A percentile compares a stretch with the other conserved stretches of the same genome.
Conservation (phyloP, 805 yeast genomes). For the Myxozyma vanderwaltii region DNA sequence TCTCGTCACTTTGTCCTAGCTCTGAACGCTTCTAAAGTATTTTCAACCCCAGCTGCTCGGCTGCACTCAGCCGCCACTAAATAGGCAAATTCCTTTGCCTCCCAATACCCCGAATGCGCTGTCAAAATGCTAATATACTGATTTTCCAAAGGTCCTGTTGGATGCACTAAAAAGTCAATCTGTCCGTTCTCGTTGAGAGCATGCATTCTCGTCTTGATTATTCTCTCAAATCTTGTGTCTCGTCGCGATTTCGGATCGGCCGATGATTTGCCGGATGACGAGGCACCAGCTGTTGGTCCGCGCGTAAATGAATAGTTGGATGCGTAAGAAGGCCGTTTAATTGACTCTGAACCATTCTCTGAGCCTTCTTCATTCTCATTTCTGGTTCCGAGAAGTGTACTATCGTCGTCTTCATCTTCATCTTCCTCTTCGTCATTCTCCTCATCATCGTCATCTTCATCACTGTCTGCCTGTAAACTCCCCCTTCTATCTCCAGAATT, state of each 20-base stretch:
- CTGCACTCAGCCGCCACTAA: slow-evolving; percentile 45
- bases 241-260: neutral
- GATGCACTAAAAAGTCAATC: slow-evolving; percentile 74
- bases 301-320: slow-evolving; percentile 20
- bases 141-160: slow-evolving; percentile 64
- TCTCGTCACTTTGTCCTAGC: neutral
- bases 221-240: slow-evolving; percentile 11
- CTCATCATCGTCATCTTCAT: slow-evolving; percentile 5
- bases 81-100: slow-evolving; percentile 80
- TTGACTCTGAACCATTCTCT: neutral
- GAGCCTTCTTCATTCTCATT: neutral
- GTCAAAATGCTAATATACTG: slow-evolving; percentile 79
- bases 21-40: slow-evolving; percentile 37
- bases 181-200: slow-evolving; percentile 75
- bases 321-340: slow-evolving; percentile 2
- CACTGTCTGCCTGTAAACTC: neutral
- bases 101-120: slow-evolving; percentile 90
- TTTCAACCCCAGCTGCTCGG: slow-evolving; percentile 38
- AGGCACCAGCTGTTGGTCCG: slow-evolving; percentile 9
- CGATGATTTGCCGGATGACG: neutral
- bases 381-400: neutral
- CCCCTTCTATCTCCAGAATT: slow-evolving; percentile 5
- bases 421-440: slow-evolving; percentile 13
- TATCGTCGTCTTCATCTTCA: slow-evolving; percentile 13
- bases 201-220: slow-evolving; percentile 45